Evolutionary conservation across 1,284 basidiomycete genomes (phyloP).

Genomic region (Blastosporella zonata): DNA sequence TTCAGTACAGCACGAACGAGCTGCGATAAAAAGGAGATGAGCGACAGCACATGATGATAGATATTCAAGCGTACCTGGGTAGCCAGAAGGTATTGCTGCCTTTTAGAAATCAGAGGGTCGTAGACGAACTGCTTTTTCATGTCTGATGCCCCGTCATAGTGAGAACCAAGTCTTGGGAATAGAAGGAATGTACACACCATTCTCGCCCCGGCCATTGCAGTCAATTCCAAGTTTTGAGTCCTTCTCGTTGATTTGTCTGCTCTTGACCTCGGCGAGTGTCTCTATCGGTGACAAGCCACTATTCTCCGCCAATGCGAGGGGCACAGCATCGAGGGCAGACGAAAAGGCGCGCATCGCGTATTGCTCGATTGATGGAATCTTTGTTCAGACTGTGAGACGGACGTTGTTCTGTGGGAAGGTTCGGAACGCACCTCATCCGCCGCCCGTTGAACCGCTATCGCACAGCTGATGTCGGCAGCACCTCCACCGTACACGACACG

Average conservation of each 20-base stretch:
- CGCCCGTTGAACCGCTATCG: constrained; percentile 89
- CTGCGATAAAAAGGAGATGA: constrained; percentile 27
- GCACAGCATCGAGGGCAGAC: constrained; percentile 89
- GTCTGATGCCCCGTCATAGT: constrained; percentile 49
- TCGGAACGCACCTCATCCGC: constrained; percentile 76
- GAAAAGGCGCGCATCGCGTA: constrained; percentile 99
- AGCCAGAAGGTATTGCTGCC: constrained; percentile 96
- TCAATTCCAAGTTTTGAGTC: constrained; percentile 91
- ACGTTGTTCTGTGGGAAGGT: background rate
- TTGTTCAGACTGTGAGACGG: constrained; percentile 2
- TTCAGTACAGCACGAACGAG: constrained; percentile 73
- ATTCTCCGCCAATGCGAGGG: constrained; percentile 96
- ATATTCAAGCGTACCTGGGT: constrained; percentile 68
- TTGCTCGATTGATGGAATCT: constrained; percentile 97
- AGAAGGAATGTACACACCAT: constrained; percentile 53
- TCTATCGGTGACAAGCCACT: constrained; percentile 96
- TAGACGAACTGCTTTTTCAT: constrained; percentile 99
- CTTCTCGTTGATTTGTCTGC: constrained; percentile 86
- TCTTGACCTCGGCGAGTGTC: constrained; percentile 93
- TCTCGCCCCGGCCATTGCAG: constrained; percentile 83
- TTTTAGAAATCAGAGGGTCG: constrained; percentile 95
- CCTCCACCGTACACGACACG: constrained; percentile 98
- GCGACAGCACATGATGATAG: constrained; percentile 1
- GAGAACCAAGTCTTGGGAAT: background rate
- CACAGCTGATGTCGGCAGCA: constrained; percentile 94